Percentiles rank a stretch among this genome's conserved stretches.
phyloP scores from a whole-genome alignment of 345 rosid genomes.

The Pistacia vera region DNA sequence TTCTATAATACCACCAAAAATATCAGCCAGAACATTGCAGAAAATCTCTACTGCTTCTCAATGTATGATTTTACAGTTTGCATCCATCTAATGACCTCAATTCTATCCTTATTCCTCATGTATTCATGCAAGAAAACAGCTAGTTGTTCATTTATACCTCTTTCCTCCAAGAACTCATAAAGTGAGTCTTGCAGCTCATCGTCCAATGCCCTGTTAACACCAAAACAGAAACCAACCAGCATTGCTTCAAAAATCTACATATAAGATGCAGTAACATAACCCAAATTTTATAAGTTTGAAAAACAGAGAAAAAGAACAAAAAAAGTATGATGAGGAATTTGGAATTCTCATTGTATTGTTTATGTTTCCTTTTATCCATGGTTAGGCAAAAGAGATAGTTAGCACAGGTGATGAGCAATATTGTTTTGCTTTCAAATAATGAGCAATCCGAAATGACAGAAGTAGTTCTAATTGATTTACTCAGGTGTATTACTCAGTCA shows the following conservation, averaged over 20 bases:
- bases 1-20: background rate
- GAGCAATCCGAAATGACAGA: background rate
- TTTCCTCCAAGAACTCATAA: slow-evolving; percentile 64
- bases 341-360: background rate
- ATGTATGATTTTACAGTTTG: slow-evolving; percentile 64
- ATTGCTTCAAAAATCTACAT: background rate
- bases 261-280: background rate
- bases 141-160: slow-evolving; percentile 68
- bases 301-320: background rate
- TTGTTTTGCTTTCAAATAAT: slow-evolving; percentile 7
- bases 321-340: background rate
- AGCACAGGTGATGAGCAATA: background rate
- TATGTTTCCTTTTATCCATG: no score
- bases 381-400: background rate
- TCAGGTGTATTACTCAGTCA: background rate
- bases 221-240: slow-evolving; percentile 19
- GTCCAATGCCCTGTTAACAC: slow-evolving; percentile 74
- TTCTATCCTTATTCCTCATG: slow-evolving; percentile 71
- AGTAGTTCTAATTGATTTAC: background rate
- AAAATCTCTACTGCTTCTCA: slow-evolving; percentile 43
- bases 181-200: slow-evolving; percentile 71
- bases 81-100: slow-evolving; percentile 77
- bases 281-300: background rate
- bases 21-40: background rate
- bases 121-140: slow-evolving; percentile 78